A percentile compares a stretch with the other conserved stretches of the same genome.
These are phyloP conservation scores for Suillus alpinus DNA, from an alignment of 768 basidiomycete genomes.

Conservation along the genomic window DNA sequence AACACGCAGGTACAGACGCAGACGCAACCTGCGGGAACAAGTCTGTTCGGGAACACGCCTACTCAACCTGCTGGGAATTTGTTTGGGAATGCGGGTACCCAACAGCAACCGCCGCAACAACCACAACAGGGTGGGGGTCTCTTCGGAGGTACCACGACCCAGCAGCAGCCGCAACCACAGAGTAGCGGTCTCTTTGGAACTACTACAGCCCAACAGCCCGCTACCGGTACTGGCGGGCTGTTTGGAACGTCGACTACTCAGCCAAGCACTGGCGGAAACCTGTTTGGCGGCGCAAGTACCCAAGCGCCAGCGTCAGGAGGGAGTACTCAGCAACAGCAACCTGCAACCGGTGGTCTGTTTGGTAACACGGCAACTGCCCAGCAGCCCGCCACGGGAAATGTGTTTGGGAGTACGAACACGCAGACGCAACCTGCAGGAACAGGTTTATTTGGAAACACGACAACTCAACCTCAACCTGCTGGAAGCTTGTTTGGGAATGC, in stretches of 20 bases:
- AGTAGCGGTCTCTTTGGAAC: constrained; percentile 24
- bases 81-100: constrained; percentile 16
- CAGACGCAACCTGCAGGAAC: constrained; percentile 10
- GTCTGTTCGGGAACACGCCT: constrained; percentile 20
- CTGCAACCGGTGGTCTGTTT: constrained; percentile 18
- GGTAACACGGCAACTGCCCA: constrained; percentile 10
- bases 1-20: neutral
- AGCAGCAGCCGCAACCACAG: constrained; percentile 17
- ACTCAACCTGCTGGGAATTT: constrained; percentile 12
- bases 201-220: constrained; percentile 13
- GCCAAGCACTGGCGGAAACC: constrained; percentile 6
- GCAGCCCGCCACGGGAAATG: constrained; percentile 15
- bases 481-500: constrained; percentile 22
- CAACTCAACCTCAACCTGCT: constrained; percentile 6
- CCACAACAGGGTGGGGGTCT: constrained; percentile 12
- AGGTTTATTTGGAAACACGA: constrained; percentile 13
- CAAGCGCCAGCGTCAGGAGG: constrained; percentile 19
- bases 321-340: constrained; percentile 1
- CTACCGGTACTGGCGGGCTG: constrained; percentile 13
- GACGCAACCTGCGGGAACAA: constrained; percentile 8
- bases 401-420: constrained; percentile 16
- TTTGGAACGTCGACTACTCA: constrained; percentile 14
- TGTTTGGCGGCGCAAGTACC: constrained; percentile 17
- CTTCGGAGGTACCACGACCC: constrained; percentile 9
- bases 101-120: constrained; percentile 13